Base-by-base conservation (phyloP, 345 rosid species). In the Gossypium anomalum region DNA sequence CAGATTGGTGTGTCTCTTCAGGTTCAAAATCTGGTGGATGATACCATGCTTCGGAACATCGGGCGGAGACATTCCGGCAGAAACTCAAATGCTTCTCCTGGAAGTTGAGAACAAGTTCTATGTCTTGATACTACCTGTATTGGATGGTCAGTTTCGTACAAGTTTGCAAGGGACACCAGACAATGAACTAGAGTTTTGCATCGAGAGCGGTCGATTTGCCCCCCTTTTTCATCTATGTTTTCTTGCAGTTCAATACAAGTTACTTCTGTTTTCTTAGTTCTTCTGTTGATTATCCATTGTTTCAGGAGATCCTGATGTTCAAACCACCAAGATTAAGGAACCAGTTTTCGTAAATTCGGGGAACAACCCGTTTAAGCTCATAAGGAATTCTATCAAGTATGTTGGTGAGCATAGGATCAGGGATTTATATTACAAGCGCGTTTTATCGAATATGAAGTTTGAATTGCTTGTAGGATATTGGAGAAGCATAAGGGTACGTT, bases 21-120 rank as follows among this genome's bases (percentile, higher is more conserved):
- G 89, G 62, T 45, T 71, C 72, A 88, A 86, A 68, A 73, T 90
- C 76, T 86, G 92, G 92, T 90, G 92, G 89, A 87, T 87, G 90
- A 84, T 83, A 47, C 94, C 89, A 17, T 78, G 86, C 7, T 80
- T 84, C 15, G 90, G 90, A 34, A 74, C 66, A 70, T 82, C 78
- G 0, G 88, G 84, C 0, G 49, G 81, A 7, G 87, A 88, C 59
- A 73, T 88, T 38, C 89, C 89, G 1, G 61, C 75, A 53, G 92
- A 90, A 72, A 87, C 88, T 59, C 92, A 86, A 48, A 65, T 90
- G 83, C 80, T 90, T 57, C 79, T 90, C 25, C 41, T 88, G 58
- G 89, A 84, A 80, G 86, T 67, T 8, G 74, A 38, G 3, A 62
- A 71, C 56, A 69, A 17, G 25, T 66, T 83, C 75, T 90, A 85